Evolutionary conservation across 2,329 filamentous ascomycete genomes (phyloP).

Genomic region (Verticillium longisporum): DNA sequence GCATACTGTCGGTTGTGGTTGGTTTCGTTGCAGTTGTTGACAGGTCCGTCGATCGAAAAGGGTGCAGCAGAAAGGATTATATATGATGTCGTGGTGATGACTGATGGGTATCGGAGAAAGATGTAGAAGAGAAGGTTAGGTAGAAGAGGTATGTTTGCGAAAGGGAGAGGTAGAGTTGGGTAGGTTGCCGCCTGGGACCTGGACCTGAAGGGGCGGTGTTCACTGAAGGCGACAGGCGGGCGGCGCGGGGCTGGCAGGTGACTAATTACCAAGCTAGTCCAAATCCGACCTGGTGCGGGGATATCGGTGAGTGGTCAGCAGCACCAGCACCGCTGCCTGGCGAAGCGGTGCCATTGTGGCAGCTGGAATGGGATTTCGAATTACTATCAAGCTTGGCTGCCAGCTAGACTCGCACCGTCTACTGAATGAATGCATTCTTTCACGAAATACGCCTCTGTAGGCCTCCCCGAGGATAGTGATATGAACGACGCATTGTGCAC

Average conservation of each 20-base stretch:
- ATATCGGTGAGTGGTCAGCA: not conserved
- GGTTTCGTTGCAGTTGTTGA: slow-evolving; percentile 8
- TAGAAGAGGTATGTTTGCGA: slow-evolving; percentile 8
- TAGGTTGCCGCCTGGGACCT: slow-evolving; percentile 10
- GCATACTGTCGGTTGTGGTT: slow-evolving; percentile 57
- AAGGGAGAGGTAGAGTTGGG: slow-evolving; percentile 7
- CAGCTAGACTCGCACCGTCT: not conserved
- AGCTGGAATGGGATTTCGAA: not conserved
- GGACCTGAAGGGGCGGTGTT: slow-evolving; percentile 11
- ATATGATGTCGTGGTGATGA: slow-evolving; percentile 1
- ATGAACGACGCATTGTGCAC: not conserved
- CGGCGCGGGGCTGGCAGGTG: slow-evolving; percentile 3
- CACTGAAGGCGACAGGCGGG: not conserved
- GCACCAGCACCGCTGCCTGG: not conserved
- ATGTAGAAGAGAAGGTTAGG: slow-evolving; percentile 12
- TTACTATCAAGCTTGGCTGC: not conserved
- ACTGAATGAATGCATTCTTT: too few relatives aligned
- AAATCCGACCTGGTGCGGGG: not conserved
- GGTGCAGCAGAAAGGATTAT: not conserved
- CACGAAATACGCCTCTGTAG: too few relatives aligned
- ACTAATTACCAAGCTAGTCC: not conserved
- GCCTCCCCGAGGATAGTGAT: too few relatives aligned
- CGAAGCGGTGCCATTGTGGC: not conserved
- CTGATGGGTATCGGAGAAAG: slow-evolving; percentile 9
- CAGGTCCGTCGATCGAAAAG: slow-evolving; percentile 5